A percentile compares a stretch with the other conserved stretches of the same genome.
phyloP scores from a whole-genome alignment of 1,284 basidiomycete species.

The Lignosus rhinocerotis region DNA sequence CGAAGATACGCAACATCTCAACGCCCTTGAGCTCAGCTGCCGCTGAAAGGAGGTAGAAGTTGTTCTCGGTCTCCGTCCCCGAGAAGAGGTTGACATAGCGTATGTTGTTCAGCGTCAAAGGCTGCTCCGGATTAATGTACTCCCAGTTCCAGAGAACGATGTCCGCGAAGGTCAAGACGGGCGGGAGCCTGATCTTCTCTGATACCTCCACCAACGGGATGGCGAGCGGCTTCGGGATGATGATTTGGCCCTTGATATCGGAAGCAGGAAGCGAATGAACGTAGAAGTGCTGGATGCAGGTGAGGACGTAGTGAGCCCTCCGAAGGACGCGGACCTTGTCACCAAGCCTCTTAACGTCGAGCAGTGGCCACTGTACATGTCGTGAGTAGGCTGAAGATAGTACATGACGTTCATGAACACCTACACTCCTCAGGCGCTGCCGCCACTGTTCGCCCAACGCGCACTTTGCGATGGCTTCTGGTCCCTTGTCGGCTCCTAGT shows the following conservation, averaged over 20 bases:
- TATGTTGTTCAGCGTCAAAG: conserved; percentile 62
- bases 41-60: conserved; percentile 88
- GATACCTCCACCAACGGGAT: conserved; percentile 84
- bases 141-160: conserved; percentile 96
- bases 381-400: conserved; percentile 6
- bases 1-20: conserved; percentile 84
- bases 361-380: conserved; percentile 60
- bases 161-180: conserved; percentile 94
- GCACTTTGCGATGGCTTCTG: conserved; percentile 50
- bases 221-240: conserved; percentile 76
- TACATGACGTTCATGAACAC: conserved; percentile 28
- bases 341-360: conserved; percentile 56
- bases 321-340: conserved; percentile 64
- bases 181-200: conserved; percentile 79
- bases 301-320: conserved; percentile 86
- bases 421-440: conserved; percentile 58
- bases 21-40: conserved; percentile 87
- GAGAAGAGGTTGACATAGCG: conserved; percentile 78
- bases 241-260: conserved; percentile 40
- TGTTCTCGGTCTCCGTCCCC: conserved; percentile 80
- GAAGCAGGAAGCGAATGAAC: conserved; percentile 72
- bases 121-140: conserved; percentile 52
- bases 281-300: conserved; percentile 90
- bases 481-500: conserved; percentile 60
- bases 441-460: conserved; percentile 69